Conservation (phyloP, 1,139 yeast species). For the Taphrina flavorubra region DNA sequence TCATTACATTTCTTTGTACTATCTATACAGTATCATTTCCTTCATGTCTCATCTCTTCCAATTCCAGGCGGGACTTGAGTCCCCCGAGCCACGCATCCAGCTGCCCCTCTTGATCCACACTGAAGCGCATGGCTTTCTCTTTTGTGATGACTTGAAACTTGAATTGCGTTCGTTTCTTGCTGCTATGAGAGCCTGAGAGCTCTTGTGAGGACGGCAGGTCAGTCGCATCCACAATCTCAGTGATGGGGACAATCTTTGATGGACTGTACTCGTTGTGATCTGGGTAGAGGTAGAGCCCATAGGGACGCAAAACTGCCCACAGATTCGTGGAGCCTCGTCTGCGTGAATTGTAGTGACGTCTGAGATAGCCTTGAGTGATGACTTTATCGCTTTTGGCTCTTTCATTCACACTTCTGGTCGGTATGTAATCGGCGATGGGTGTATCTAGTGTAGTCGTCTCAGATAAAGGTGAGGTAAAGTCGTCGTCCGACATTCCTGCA, state of each 20-base stretch:
- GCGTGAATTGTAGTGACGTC: slow-evolving; percentile 5
- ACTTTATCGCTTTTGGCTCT: slow-evolving; percentile 26
- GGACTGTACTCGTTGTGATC: slow-evolving; percentile 26
- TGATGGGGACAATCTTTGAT: slow-evolving; percentile 17
- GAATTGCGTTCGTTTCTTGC: slow-evolving; percentile 4
- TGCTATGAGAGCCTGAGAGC: slow-evolving; percentile 1
- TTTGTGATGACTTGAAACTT: slow-evolving; percentile 26
- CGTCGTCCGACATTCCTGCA: slow-evolving; percentile 11
- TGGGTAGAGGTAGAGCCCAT: slow-evolving; percentile 28
- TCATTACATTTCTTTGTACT: background rate
- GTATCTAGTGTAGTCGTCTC: slow-evolving; percentile 11
- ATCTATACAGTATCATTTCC: background rate
- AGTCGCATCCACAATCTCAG: slow-evolving; percentile 24
- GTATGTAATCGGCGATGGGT: background rate
- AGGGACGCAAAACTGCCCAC: slow-evolving; percentile 27
- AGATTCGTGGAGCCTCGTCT: slow-evolving; percentile 8
- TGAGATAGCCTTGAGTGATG: slow-evolving; percentile 35
- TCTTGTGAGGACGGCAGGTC: slow-evolving; percentile 9
- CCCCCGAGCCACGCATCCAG: slow-evolving; percentile 36
- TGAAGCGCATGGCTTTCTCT: slow-evolving; percentile 23
- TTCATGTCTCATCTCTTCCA: slow-evolving; percentile 11
- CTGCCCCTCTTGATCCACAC: slow-evolving; percentile 23
- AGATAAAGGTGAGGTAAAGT: slow-evolving; percentile 12
- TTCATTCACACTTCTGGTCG: slow-evolving; percentile 15
- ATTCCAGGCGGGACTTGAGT: slow-evolving; percentile 29